A percentile compares a stretch with the other conserved stretches of the same genome.
These are phyloP conservation scores for Rosa multiflora DNA, from an alignment of 306 rosid genomes.

Conservation along the genomic window DNA sequence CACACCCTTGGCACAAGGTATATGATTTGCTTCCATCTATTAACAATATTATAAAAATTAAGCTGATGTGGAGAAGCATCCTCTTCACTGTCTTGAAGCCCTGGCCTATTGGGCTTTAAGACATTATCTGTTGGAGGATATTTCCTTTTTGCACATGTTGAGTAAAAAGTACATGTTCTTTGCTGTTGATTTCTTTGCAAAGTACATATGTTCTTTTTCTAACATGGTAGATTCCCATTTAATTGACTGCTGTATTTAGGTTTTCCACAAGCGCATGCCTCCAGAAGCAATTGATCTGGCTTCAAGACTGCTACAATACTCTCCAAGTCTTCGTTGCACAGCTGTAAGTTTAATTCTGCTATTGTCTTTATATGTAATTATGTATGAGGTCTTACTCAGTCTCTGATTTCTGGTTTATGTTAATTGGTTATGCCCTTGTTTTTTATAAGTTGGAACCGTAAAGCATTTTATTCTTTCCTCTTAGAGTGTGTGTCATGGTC, in stretches of 20 bases:
- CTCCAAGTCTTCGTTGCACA: slow-evolving; percentile 93
- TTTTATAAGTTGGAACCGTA: too few species aligned
- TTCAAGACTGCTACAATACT: slow-evolving; percentile 85
- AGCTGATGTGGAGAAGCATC: neutral
- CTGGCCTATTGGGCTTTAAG: neutral
- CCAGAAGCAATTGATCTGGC: slow-evolving; percentile 98
- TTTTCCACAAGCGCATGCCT: slow-evolving; percentile 95
- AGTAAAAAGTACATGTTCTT: neutral
- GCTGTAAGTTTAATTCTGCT: slow-evolving; percentile 60
- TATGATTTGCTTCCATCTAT: slow-evolving; percentile 23
- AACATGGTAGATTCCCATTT: neutral
- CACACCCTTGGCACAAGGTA: slow-evolving; percentile 99
- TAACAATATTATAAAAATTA: slow-evolving; percentile 2
- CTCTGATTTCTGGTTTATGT: neutral
- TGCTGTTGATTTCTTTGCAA: neutral
- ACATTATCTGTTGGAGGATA: neutral
- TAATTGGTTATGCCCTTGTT: too few species aligned
- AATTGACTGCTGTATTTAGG: slow-evolving; percentile 38
- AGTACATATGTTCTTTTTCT: neutral
- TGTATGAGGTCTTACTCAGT: neutral
- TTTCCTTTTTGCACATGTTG: neutral
- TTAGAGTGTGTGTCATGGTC: neutral
- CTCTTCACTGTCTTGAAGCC: slow-evolving; percentile 4
- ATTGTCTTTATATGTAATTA: neutral
- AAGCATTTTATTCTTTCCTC: neutral